Evolutionary conservation across 1,139 yeast species (phyloP).

Genomic region (Zygosaccharomyces pseudobailii): DNA sequence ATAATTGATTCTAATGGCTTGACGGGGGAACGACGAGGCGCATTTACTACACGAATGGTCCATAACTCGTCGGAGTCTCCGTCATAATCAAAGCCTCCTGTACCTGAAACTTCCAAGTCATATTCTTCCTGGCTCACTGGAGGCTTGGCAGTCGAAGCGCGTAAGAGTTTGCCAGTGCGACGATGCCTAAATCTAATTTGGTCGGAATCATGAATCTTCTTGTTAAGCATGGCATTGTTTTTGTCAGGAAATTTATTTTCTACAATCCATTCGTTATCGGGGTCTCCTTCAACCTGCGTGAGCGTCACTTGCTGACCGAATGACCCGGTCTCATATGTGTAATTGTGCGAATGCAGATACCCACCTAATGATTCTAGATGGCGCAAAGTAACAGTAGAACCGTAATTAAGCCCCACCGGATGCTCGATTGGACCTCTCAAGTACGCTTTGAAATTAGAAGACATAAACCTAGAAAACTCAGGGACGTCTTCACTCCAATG

Average conservation of each 20-base stretch:
- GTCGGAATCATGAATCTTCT: conserved; percentile 46
- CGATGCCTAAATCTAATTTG: conserved; percentile 59
- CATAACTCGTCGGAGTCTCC: conserved; percentile 54
- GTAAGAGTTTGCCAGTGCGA: conserved; percentile 53
- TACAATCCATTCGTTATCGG: conserved; percentile 62
- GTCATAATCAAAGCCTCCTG: conserved; percentile 46
- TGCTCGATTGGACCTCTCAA: conserved; percentile 36
- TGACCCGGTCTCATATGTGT: conserved; percentile 50
- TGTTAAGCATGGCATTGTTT: conserved; percentile 30
- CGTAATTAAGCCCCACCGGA: conserved; percentile 53
- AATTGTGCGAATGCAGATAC: conserved; percentile 65
- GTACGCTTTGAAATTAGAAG: conserved; percentile 54
- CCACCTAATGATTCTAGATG: conserved; percentile 55
- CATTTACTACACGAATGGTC: conserved; percentile 24
- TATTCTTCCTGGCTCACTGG: conserved; percentile 81
- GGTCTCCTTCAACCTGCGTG: conserved; percentile 47
- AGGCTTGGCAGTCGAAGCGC: conserved; percentile 57
- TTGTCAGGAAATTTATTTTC: conserved; percentile 38
- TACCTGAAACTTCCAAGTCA: conserved; percentile 64
- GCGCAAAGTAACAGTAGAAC: conserved; percentile 62
- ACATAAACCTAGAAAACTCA: conserved; percentile 42
- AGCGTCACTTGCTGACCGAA: conserved; percentile 66
- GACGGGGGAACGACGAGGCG: conserved; percentile 43
- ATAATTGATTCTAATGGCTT: conserved; percentile 44
- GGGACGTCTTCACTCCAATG: conserved; percentile 44